Base-by-base conservation (phyloP, 768 basidiomycete species). In the Naganishia vaughanmartiniae region DNA sequence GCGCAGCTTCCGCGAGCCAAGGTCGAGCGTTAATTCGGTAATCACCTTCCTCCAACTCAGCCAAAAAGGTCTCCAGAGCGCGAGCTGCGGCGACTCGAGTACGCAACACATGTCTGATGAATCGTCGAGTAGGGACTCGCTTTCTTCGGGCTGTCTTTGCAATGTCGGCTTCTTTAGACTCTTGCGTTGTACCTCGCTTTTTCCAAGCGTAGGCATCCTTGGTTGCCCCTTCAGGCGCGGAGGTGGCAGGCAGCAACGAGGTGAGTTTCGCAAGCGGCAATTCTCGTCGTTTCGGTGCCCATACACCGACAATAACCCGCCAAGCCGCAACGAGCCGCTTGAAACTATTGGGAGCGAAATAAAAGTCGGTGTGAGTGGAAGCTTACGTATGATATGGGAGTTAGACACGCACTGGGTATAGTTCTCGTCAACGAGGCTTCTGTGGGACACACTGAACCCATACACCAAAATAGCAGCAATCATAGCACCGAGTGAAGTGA, bases 241-340 rank as follows among this genome's bases (percentile, higher is more conserved):
- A 67, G 56, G 80, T 75, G 12, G 80, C 71, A 0, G 78, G 73
- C 19, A 71, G 45, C n/a, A 65, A 66, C 69, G 86, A 88, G 17
- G 87, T 84, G 63, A 95, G 85, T 3, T 89, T 87, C n/a, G 86
- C 77, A 30, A 90, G 79, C 5, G 91, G 86, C 54, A 94, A 83
- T 73, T 96, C 94, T 88, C 89, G 91, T 54, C 83, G 84, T 78
- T 87, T 88, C 6, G 94, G 93, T 0, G 86, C 85, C 96, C 96
- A 98, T 15, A 98, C 87, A 9, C 94, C 96, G 73, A 97, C 87
- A 17, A 99, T 86, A n/a, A 96, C 88, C 66, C 92, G 89, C 93
- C 95, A 99, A n/a, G 93, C 88, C 6, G 94, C 91, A 21, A 90
- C 85, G 57, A 95, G 85, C 51, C 90, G 90, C 81, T 93, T 95